Percentiles rank a stretch among this genome's conserved stretches.
Conservation (phyloP, 805 yeast species). For the Schizosaccharomyces lindneri region DNA sequence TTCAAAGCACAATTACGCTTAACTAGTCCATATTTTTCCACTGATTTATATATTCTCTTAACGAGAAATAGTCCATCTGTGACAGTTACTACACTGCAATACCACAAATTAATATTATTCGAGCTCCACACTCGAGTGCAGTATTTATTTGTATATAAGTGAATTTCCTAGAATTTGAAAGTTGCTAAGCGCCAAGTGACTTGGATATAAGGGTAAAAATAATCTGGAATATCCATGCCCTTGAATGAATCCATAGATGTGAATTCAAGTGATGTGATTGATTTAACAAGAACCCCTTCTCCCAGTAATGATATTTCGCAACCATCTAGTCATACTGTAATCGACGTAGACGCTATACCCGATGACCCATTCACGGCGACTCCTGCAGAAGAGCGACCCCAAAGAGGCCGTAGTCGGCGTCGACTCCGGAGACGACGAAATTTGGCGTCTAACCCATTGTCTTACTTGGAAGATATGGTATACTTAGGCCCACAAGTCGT, state of each 20-base stretch:
- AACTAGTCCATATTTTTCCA: no score
- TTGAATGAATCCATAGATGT: background rate
- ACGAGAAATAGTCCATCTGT: no score
- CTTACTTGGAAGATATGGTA: background rate
- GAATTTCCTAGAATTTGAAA: no score
- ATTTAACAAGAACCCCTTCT: background rate
- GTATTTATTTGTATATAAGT: no score
- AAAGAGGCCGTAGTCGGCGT: background rate
- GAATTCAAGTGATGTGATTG: background rate
- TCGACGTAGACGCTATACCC: background rate
- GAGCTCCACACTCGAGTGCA: background rate
- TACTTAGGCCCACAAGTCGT: background rate
- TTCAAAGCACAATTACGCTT: no score
- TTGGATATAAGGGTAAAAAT: background rate
- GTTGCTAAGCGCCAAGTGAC: no score
- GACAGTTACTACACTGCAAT: no score
- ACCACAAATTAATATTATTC: background rate
- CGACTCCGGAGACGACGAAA: background rate
- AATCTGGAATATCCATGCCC: background rate
- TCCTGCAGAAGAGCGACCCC: background rate
- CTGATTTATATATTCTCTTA: no score
- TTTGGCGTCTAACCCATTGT: background rate
- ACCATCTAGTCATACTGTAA: background rate
- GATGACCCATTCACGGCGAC: background rate
- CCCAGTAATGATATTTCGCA: background rate